Conservation (phyloP, 1,139 yeast genomes). For the Saccharomyces hybrid region DNA sequence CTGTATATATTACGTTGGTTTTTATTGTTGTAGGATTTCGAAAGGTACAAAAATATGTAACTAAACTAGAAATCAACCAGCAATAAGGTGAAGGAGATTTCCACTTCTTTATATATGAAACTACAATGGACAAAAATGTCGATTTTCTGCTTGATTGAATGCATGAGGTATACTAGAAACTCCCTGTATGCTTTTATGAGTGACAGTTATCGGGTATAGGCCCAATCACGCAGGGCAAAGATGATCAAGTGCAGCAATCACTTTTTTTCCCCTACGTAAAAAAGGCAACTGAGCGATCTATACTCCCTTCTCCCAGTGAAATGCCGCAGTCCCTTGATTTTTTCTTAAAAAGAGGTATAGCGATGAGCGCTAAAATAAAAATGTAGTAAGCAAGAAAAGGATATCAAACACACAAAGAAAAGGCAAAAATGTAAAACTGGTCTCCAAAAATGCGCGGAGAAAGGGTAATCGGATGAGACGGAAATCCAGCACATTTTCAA, state of each 20-base stretch:
- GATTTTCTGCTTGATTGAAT: background rate
- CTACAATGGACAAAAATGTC: background rate
- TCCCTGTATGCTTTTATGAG: background rate
- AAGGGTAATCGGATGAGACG: background rate
- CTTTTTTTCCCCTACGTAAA: background rate
- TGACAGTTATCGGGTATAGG: background rate
- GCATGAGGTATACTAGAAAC: background rate
- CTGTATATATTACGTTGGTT: background rate
- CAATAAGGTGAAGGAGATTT: background rate
- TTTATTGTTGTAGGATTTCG: background rate
- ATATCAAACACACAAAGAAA: background rate
- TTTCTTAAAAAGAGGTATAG: background rate
- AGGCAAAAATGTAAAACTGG: background rate
- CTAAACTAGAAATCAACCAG: background rate
- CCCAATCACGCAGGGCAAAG: background rate
- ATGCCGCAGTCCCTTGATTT: background rate
- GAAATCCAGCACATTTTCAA: background rate
- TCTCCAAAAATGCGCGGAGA: background rate
- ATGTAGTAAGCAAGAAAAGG: background rate
- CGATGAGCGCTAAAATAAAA: background rate
- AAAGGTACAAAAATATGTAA: background rate
- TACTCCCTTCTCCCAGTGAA: background rate
- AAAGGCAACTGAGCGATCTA: background rate
- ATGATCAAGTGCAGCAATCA: background rate
- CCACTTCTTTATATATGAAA: background rate